A percentile compares a stretch with the other conserved stretches of the same genome.
These are phyloP conservation scores for Lobosporangium transversale DNA, from an alignment of 192 early-diverging fungal species.

Conservation along the genomic window DNA sequence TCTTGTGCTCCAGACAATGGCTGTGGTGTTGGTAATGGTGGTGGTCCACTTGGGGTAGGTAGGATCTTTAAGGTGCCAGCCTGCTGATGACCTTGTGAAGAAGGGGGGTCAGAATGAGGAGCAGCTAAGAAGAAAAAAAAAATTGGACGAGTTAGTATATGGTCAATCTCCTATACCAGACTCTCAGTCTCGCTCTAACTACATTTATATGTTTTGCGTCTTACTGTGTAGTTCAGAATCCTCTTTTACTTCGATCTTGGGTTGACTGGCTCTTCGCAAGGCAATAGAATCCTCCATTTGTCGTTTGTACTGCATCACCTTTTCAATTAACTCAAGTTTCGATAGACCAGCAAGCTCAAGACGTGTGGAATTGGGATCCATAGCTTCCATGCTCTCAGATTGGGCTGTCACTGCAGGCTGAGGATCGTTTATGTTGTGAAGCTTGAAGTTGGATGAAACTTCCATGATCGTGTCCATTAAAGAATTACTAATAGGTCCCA, in stretches of 20 bases:
- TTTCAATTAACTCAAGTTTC: conserved; percentile 44
- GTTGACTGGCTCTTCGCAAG: conserved; percentile 18
- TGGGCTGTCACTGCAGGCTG: conserved; percentile 7
- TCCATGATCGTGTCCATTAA: conserved; percentile 52
- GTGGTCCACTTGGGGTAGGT: conserved; percentile 17
- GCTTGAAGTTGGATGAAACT: conserved; percentile 36
- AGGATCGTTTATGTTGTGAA: conserved; percentile 37
- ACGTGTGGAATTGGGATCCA: conserved; percentile 29
- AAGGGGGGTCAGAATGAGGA: neutral
- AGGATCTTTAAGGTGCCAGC: conserved; percentile 27
- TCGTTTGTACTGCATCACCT: conserved; percentile 51
- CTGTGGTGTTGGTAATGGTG: conserved; percentile 7
- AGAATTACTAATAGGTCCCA: conserved; percentile 28
- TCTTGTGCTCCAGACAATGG: neutral
- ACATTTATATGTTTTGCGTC: too few relatives aligned
- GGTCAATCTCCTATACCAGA: too few relatives aligned
- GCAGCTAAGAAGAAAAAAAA: neutral
- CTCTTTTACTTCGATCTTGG: conserved; percentile 10
- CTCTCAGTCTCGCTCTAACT: too few relatives aligned
- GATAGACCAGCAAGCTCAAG: conserved; percentile 35
- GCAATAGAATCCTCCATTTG: conserved; percentile 35
- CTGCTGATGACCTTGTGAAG: conserved; percentile 18
- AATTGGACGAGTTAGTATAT: too few relatives aligned
- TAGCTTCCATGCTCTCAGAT: conserved; percentile 24
- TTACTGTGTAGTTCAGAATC: conserved; percentile 12